A percentile compares a stretch with the other conserved stretches of the same genome.
Conservation (phyloP, 305 asterid species). For the Plantago coronopus region DNA sequence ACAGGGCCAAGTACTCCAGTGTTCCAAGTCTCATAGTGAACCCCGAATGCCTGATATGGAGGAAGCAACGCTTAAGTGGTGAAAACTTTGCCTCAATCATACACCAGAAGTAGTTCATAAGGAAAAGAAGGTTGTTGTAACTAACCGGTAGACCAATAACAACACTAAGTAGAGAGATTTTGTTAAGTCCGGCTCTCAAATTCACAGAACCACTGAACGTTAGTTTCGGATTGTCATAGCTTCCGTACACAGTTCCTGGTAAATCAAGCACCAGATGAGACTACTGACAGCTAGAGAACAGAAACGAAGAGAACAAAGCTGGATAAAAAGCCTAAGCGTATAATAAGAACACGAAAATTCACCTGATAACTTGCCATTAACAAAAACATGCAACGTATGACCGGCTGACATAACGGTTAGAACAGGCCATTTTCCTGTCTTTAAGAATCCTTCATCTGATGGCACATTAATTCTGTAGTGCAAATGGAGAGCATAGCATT, state of each 20-base stretch:
- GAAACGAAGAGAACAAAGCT: slow-evolving; percentile 3
- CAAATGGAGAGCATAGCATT: background rate
- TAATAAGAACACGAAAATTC: background rate
- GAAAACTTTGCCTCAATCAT: background rate
- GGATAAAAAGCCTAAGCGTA: background rate
- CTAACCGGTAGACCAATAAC: slow-evolving; percentile 83
- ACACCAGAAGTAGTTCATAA: background rate
- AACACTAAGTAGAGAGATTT: slow-evolving; percentile 73
- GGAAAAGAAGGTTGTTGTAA: slow-evolving; percentile 13
- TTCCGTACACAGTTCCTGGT: slow-evolving; percentile 65
- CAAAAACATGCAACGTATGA: slow-evolving; percentile 74
- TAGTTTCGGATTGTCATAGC: slow-evolving; percentile 54
- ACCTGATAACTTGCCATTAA: slow-evolving; percentile 78
- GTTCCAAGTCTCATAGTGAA: slow-evolving; percentile 78
- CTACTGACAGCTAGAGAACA: background rate
- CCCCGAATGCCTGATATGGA: slow-evolving; percentile 60
- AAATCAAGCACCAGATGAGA: slow-evolving; percentile 18
- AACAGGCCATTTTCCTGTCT: slow-evolving; percentile 51
- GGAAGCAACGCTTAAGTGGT: background rate
- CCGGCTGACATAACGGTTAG: slow-evolving; percentile 90
- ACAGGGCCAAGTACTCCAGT: slow-evolving; percentile 89
- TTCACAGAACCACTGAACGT: slow-evolving; percentile 50
- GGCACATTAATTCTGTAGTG: slow-evolving; percentile 59
- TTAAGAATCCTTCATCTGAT: slow-evolving; percentile 61
- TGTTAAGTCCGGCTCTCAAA: slow-evolving; percentile 69